phyloP scores from a whole-genome alignment of 257 asterid species.

The Lycium ferocissimum region DNA sequence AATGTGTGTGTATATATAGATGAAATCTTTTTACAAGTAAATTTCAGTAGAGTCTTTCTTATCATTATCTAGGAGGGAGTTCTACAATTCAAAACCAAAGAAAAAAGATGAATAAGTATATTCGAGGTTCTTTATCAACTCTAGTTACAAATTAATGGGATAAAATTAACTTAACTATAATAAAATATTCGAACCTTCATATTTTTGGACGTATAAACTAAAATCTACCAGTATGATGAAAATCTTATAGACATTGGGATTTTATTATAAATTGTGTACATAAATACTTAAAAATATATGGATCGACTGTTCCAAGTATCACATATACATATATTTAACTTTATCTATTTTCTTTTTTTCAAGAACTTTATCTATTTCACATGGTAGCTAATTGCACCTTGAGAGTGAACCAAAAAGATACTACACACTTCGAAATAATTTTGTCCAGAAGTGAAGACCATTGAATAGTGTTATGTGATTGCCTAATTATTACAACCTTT shows the following conservation, averaged over 20 bases:
- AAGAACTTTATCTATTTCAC: neutral
- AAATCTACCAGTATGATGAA: no score
- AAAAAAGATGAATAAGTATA: no score
- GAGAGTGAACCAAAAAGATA: neutral
- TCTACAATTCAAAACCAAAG: neutral
- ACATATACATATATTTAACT: no score
- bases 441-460: constrained; percentile 18
- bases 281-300: no score
- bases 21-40: neutral
- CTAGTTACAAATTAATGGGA: no score
- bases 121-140: no score
- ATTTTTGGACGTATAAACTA: neutral
- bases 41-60: neutral
- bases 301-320: neutral
- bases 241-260: no score
- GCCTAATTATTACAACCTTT: constrained; percentile 24
- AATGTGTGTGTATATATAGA: neutral
- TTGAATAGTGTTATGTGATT: constrained; percentile 29
- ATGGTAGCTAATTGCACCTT: neutral
- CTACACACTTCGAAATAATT: neutral
- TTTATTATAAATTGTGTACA: neutral
- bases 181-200: neutral
- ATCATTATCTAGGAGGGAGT: neutral
- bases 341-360: no score
- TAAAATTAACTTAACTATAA: no score